These are phyloP conservation scores for Diplodia sapinea DNA, from an alignment of 2,329 filamentous ascomycete species.

Conservation along the genomic window DNA sequence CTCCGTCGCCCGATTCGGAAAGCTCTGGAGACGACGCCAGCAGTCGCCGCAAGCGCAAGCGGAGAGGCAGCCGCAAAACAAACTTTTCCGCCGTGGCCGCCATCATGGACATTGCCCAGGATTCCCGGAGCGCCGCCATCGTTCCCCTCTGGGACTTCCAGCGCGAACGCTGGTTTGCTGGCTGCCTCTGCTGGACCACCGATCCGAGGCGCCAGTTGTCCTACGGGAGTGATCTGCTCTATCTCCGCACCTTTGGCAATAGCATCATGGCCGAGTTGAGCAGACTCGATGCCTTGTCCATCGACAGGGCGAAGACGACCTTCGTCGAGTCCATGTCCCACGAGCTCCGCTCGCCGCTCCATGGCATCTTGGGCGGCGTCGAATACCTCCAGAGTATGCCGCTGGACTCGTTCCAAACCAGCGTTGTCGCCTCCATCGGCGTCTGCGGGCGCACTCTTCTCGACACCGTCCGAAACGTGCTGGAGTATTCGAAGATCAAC, in stretches of 20 bases:
- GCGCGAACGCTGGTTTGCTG: conserved; percentile 47
- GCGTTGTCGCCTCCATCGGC: conserved; percentile 38
- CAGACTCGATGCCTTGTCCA: neutral
- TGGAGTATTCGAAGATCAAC: conserved; percentile 48
- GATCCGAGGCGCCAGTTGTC: conserved; percentile 45
- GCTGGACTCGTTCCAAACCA: neutral
- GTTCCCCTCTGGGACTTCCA: conserved; percentile 50
- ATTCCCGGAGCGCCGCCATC: conserved; percentile 46
- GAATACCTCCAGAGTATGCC: conserved; percentile 33
- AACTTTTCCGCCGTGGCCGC: neutral
- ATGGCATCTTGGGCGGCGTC: conserved; percentile 10
- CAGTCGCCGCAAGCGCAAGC: neutral
- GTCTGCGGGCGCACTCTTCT: conserved; percentile 51
- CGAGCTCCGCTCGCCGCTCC: conserved; percentile 36
- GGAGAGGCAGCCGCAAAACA: neutral
- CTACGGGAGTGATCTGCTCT: conserved; percentile 46
- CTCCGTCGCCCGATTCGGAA: neutral
- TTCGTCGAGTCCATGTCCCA: conserved; percentile 52
- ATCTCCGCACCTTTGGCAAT: conserved; percentile 45
- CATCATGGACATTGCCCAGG: conserved; percentile 34
- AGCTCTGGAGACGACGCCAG: neutral
- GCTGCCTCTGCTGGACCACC: conserved; percentile 47
- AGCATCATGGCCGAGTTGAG: conserved; percentile 42
- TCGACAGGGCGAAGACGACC: conserved; percentile 29
- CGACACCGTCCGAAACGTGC: conserved; percentile 44